Percentiles rank a stretch among this genome's conserved stretches.
These are phyloP conservation scores for Akanthomyces muscarius DNA, from an alignment of 2,329 filamentous ascomycete species.

Conservation along the genomic window DNA sequence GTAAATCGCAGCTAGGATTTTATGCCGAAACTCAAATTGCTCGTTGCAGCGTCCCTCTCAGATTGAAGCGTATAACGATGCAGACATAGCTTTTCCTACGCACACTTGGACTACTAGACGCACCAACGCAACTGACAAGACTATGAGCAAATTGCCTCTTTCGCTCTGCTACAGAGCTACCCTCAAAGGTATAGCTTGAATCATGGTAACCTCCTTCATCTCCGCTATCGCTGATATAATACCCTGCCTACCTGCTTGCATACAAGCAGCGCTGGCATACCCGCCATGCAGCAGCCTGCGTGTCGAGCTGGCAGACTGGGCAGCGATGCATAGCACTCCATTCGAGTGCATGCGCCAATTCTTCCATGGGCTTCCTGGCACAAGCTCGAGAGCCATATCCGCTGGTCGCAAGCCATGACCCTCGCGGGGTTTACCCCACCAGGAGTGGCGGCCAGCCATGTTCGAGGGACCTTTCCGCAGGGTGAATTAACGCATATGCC, in stretches of 20 bases:
- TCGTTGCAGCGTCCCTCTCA: too few relatives aligned
- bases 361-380: neutral
- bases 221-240: neutral
- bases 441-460: neutral
- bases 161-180: neutral
- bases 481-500: neutral
- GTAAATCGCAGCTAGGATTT: neutral
- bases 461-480: neutral
- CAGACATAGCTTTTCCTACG: too few relatives aligned
- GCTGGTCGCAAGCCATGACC: neutral
- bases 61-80: too few relatives aligned
- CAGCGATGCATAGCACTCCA: constrained; percentile 13
- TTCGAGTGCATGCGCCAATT: neutral
- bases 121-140: neutral
- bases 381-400: neutral
- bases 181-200: neutral
- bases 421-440: neutral
- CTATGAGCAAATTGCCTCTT: neutral
- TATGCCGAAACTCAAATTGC: neutral
- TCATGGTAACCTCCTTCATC: neutral
- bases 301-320: constrained; percentile 12
- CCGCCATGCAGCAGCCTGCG: neutral
- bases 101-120: too few relatives aligned
- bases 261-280: neutral
- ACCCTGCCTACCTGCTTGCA: neutral